Base-by-base conservation (phyloP, 2,329 filamentous ascomycete genomes). In the Aphanoascus verrucosus region DNA sequence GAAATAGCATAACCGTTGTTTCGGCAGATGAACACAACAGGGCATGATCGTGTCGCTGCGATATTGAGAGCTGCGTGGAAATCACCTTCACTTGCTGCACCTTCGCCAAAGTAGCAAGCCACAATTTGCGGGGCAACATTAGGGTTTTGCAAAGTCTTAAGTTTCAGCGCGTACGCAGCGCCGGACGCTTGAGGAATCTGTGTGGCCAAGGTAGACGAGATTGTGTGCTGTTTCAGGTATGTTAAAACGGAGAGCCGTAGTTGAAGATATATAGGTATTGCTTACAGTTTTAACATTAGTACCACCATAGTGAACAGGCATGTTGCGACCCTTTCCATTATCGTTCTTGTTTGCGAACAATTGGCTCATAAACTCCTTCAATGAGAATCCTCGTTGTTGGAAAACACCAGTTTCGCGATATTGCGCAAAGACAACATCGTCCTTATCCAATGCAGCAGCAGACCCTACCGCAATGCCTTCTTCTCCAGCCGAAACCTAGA, bases 301-400 rank as follows among this genome's bases (percentile, higher is more conserved):
- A 67, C 85, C 89, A 45, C 90, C 90, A 64, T 97, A 98, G 70
- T 98, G 93, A 12, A 97, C 87, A 0, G 93, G 93, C 93, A 98
- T 98, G 64, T 95, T 97, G 58, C 91, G 82, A 1, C 90, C 93
- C 56, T 77, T 79, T 1, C 91, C 90, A 0, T 77, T 69, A 62
- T 98, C 93, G 58, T 88, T 80, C 52, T 75, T 79, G 65, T 95
- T 97, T 17, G 90, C 83, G 71, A 97, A 96, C 7, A 98, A 73
- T 68, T 98, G 93, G 62, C 82, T 85, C 93, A 98, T 97, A 65
- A 97, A 97, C 56, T 97, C 83, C 46, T 83, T 82, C 44, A 94
- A 76, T 0, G 82, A 86, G 67, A 91, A 96, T 2, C 93, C 93
- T 37, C 93, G 82, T 68, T 96, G 86, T 59, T 86, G 80, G 67